Evolutionary conservation across 176 grass and related monocot species (phyloP), one percentile per base, ranked within the genome.

Genomic region (Areca catechu): DNA sequence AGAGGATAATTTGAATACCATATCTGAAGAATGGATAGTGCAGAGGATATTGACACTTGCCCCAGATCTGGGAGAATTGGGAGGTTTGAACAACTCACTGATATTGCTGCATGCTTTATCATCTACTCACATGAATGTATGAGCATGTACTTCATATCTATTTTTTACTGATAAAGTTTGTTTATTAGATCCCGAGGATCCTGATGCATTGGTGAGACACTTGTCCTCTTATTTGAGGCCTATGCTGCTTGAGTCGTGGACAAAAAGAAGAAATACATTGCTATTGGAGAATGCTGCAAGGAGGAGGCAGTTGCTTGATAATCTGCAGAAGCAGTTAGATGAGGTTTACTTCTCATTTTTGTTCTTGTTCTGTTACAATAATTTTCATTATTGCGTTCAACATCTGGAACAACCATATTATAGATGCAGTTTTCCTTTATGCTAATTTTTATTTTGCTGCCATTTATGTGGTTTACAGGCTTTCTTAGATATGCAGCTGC

Each of bases 301-400:
- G 71, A 86, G 92, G 60, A 82, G 83, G 3, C 54, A 50, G 50
- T 71, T 97, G 28, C 77, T 97, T 68, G 92, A 97, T 80, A 79
- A 80, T 85, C 65, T 97, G 22, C 86, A 97, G 74, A 97, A 85
- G 55, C 83, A 97, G 62, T 75, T 97, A 67, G 92, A 97, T 80
- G 92, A 97, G 83, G 92, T 97, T 18, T 24, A 16, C 9, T 50
- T 51, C 22, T 51, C 16, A 29, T 60, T 43, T 43, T 43, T 25
- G 12, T 43, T 14, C 34, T 43, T 43, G 34, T 43, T 12, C 34
- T 43, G 9, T 43, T 43, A 43, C 1, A 43, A 43, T 43, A 43
- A 43, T 0, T 43, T 43, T 43, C 9, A 12, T 43, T 37, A 43
- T 43, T 43, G 34, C 34, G 19, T n/a, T 6, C 25, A 18, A 60